Base-by-base conservation (phyloP, 192 early-diverging fungal genomes). In the Umbelopsis vinacea region DNA sequence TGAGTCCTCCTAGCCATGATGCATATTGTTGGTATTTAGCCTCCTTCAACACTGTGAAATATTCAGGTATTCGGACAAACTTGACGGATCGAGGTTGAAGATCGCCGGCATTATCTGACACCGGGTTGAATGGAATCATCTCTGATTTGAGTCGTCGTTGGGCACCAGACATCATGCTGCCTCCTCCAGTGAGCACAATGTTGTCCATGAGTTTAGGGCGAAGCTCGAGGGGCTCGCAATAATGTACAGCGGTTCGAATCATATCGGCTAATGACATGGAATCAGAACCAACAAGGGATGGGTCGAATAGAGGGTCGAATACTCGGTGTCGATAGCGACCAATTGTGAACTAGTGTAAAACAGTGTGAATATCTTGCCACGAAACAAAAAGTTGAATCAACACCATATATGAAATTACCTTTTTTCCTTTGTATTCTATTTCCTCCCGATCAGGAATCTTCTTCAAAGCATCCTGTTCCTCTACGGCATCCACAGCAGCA, bases 141-240 rank as follows among this genome's bases (percentile, higher is more conserved):
- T 89, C 92, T 1, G 71, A 75, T 71, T 97, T 91, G 35, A 97
- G 82, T 43, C 92, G 87, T 19, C 84, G 74, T 71, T 90, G 87
- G 8, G 97, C 70, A 7, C 92, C 91, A 71, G 72, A n/a, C 35
- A 66, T 37, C 35, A 54, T 67, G 29, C 74, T 53, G 26, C 78
- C 86, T 3, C 97, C 97, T 45, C 97, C 97, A 0, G 93, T 93
- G 2, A 99, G 40, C 12, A 95, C 82, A 40, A 98, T 85, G 70
- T 84, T 84, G 69, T 98, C 96, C 93, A 93, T 97, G 53, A 97
- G 80, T 47, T 80, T 72, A n/a, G 86, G 81, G 29, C 96, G 88
- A 66, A 89, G 92, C 52, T 94, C 94, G 10, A 76, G 66, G 2
- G 88, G 72, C 73, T 92, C 89, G 82, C 95, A 86, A 45, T 71